Percentiles rank a stretch among this genome's conserved stretches.
These are phyloP conservation scores for Phaeosphaeria sp. DNA, from an alignment of 2,329 filamentous ascomycete genomes.

Conservation along the genomic window DNA sequence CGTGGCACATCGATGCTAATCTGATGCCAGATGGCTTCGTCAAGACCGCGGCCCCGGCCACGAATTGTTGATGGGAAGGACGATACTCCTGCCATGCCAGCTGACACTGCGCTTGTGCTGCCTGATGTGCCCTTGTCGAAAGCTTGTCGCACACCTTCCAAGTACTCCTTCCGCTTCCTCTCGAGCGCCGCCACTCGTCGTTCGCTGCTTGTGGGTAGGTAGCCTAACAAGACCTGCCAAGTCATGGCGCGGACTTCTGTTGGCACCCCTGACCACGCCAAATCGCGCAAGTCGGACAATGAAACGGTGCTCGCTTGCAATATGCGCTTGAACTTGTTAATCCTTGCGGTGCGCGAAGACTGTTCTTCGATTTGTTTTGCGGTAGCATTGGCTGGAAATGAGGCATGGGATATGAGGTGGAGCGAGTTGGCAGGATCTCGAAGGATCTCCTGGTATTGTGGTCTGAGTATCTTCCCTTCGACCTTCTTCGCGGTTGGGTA, in stretches of 20 bases:
- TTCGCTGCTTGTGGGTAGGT: constrained; percentile 96
- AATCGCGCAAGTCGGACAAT: constrained; percentile 78
- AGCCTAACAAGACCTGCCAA: constrained; percentile 96
- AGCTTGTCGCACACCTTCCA: constrained; percentile 81
- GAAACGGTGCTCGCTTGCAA: constrained; percentile 91
- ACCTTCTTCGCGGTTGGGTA: constrained; percentile 89
- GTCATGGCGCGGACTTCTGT: constrained; percentile 97
- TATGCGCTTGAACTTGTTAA: constrained; percentile 98
- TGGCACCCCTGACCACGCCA: constrained; percentile 93
- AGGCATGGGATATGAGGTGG: constrained; percentile 88
- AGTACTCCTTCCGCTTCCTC: constrained; percentile 92
- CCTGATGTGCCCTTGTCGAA: constrained; percentile 62
- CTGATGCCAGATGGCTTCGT: constrained; percentile 99
- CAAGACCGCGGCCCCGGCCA: constrained; percentile 75
- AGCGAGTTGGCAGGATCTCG: constrained; percentile 86
- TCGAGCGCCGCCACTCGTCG: constrained; percentile 88
- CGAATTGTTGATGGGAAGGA: constrained; percentile 57
- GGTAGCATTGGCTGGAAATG: constrained; percentile 73
- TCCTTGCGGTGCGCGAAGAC: constrained; percentile 85
- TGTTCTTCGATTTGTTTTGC: constrained; percentile 86
- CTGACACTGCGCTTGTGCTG: constrained; percentile 48
- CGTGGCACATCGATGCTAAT: constrained; percentile 98
- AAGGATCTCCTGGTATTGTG: constrained; percentile 97
- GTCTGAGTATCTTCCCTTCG: constrained; percentile 93
- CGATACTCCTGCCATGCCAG: constrained; percentile 61